Conservation (phyloP, 176 grass and related monocot species). For the Microstegium vimineum region DNA sequence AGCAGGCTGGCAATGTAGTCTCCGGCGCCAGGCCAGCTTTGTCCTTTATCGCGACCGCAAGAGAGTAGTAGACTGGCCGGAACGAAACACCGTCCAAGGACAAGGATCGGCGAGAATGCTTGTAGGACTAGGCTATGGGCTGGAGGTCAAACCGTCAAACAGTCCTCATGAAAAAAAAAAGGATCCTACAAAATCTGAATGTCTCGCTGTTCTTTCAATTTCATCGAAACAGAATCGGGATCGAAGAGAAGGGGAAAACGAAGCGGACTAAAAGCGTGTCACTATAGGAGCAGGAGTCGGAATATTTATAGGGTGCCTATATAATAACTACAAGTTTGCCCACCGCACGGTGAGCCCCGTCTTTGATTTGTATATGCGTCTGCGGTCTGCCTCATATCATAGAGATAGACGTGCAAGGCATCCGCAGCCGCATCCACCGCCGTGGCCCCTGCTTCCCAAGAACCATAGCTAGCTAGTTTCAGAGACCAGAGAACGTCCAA, state of each 20-base stretch:
- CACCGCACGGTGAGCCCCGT: neutral
- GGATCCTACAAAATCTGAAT: neutral
- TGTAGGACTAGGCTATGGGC: no score
- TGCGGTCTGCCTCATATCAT: no score
- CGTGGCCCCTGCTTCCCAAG: neutral
- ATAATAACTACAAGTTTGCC: neutral
- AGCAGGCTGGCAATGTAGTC: no score
- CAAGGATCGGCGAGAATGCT: no score
- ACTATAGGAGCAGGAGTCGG: neutral
- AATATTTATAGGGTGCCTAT: neutral
- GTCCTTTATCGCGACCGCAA: no score
- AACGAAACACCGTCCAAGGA: no score
- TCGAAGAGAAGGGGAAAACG: neutral
- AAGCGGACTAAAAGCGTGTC: neutral
- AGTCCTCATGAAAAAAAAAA: no score
- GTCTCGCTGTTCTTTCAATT: neutral
- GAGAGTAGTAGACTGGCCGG: no score
- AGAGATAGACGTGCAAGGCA: no score
- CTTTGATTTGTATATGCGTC: neutral
- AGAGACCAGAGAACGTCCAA: neutral
- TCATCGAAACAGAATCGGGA: neutral
- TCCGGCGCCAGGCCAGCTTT: no score
- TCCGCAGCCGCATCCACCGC: no score
- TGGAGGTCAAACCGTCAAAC: no score
- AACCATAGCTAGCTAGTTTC: neutral